phyloP scores from a whole-genome alignment of 345 rosid genomes.

The Fremontodendron californicum region DNA sequence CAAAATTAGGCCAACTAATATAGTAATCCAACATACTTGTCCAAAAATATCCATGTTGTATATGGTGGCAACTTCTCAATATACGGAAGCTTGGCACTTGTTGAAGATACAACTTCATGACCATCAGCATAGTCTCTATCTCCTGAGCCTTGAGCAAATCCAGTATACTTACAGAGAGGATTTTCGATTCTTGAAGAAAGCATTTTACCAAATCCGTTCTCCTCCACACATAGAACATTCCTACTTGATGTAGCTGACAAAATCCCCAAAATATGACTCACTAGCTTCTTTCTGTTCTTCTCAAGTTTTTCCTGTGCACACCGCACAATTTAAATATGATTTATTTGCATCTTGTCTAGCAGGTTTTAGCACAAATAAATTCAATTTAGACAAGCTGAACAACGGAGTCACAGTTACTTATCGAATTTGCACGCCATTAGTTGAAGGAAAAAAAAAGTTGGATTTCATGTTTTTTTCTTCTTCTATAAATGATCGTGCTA shows the following conservation, averaged over 20 bases:
- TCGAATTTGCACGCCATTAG: background rate
- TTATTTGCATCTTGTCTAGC: background rate
- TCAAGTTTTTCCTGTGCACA: slow-evolving; percentile 66
- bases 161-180: slow-evolving; percentile 59
- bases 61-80: slow-evolving; percentile 82
- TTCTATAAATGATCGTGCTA: background rate
- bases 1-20: background rate
- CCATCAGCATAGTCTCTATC: slow-evolving; percentile 59
- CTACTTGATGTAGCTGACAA: slow-evolving; percentile 43
- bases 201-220: slow-evolving; percentile 28
- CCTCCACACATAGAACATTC: slow-evolving; percentile 22
- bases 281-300: slow-evolving; percentile 57
- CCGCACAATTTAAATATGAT: background rate
- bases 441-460: background rate
- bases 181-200: slow-evolving; percentile 43
- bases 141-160: slow-evolving; percentile 50
- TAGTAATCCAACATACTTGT: slow-evolving; percentile 47
- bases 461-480: background rate
- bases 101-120: slow-evolving; percentile 52
- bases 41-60: slow-evolving; percentile 95
- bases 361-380: background rate
- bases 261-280: slow-evolving; percentile 40
- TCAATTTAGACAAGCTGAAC: background rate
- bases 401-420: background rate
- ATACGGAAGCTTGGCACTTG: slow-evolving; percentile 50